Evolutionary conservation across 805 yeast genomes (phyloP).

Genomic region (Geotrichum ghanense): DNA sequence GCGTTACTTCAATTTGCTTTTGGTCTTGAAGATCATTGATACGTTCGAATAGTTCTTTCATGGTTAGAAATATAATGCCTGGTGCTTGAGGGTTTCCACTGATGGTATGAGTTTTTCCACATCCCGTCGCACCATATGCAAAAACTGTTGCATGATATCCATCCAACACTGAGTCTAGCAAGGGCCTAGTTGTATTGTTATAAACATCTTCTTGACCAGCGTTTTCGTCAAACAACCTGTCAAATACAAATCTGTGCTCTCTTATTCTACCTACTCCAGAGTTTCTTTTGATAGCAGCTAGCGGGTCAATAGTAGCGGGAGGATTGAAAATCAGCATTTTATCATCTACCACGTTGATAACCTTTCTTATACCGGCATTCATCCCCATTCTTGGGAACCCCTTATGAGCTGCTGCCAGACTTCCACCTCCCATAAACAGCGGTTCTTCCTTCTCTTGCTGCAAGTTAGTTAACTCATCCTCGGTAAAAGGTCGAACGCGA

Average conservation of each 20-base stretch:
- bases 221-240: conserved; percentile 57
- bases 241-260: conserved; percentile 78
- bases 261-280: conserved; percentile 36
- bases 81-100: conserved; percentile 64
- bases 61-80: conserved; percentile 68
- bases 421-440: conserved; percentile 44
- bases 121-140: conserved; percentile 94
- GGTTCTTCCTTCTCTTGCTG: conserved; percentile 30
- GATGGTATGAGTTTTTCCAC: conserved; percentile 93
- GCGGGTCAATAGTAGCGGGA: conserved; percentile 52
- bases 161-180: conserved; percentile 62
- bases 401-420: conserved; percentile 27
- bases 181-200: conserved; percentile 52
- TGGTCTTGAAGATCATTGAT: conserved; percentile 48
- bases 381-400: conserved; percentile 9
- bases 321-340: conserved; percentile 84
- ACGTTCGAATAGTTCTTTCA: conserved; percentile 57
- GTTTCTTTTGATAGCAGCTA: conserved; percentile 34
- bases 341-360: conserved; percentile 73
- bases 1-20: conserved; percentile 44
- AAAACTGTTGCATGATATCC: conserved; percentile 88
- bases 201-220: conserved; percentile 61
- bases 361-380: conserved; percentile 37
- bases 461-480: conserved; percentile 38
- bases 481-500: conserved; percentile 75